Percentiles rank a stretch among this genome's conserved stretches.
phyloP scores from a whole-genome alignment of 805 yeast species.

The Spathaspora sp. region DNA sequence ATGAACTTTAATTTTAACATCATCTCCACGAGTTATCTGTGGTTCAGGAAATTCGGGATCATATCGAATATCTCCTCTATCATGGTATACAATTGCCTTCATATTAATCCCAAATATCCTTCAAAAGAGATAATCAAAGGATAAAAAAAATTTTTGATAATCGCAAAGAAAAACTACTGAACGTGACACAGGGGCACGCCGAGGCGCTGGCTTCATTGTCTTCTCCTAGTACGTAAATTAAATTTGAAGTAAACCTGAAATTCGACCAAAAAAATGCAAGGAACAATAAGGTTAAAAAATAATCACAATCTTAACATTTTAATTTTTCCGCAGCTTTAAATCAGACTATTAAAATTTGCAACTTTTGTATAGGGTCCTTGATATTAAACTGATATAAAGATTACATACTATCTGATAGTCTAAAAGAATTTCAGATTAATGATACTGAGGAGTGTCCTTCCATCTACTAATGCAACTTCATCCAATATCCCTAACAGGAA shows the following conservation, averaged over 20 bases:
- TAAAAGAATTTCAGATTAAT: too few species aligned
- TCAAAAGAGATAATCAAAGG: background rate
- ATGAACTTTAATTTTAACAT: slow-evolving; percentile 55
- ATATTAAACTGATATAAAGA: too few species aligned
- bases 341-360: background rate
- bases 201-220: background rate
- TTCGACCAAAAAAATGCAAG: background rate
- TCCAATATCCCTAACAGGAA: too few species aligned
- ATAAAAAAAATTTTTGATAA: background rate
- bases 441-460: too few species aligned
- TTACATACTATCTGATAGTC: too few species aligned
- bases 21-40: slow-evolving; percentile 23
- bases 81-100: slow-evolving; percentile 23
- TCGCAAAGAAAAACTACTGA: background rate
- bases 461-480: too few species aligned
- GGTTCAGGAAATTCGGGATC: slow-evolving; percentile 23
- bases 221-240: background rate
- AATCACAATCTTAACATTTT: background rate
- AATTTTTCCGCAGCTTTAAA: background rate
- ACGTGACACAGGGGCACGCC: background rate
- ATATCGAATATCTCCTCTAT: slow-evolving; percentile 14
- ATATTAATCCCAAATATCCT: slow-evolving; percentile 5
- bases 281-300: background rate
- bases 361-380: background rate
- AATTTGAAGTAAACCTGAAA: background rate